Conservation (phyloP, 129 eudicot species). For the Cynara cardunculus region DNA sequence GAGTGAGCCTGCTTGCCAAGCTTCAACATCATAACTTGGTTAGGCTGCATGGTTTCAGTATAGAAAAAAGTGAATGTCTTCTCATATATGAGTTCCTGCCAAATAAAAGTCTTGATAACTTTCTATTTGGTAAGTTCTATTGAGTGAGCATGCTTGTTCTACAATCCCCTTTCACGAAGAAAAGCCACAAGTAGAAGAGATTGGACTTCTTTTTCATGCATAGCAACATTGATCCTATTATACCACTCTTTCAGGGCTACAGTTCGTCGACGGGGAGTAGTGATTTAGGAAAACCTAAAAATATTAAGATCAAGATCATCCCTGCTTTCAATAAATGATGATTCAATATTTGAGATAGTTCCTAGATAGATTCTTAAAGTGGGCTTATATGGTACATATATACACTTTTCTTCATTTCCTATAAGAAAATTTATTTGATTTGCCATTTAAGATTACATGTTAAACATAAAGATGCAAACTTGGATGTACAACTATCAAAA, state of each 20-base stretch:
- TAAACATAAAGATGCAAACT: background rate
- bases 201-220: background rate
- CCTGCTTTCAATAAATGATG: background rate
- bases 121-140: constrained; percentile 40
- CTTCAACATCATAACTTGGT: constrained; percentile 24
- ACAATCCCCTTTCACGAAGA: background rate
- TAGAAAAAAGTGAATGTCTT: constrained; percentile 53
- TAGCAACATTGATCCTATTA: background rate
- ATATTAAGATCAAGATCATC: background rate
- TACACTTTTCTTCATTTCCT: background rate
- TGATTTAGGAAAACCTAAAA: background rate
- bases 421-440: background rate
- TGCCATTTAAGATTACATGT: background rate
- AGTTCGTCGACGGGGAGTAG: background rate
- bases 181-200: background rate
- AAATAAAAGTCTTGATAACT: constrained; percentile 55
- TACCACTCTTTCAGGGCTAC: background rate
- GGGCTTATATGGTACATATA: background rate
- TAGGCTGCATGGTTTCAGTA: constrained; percentile 52
- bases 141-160: background rate
- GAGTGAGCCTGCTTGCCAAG: too few species aligned
- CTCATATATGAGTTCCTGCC: constrained; percentile 15
- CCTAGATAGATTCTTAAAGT: background rate
- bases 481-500: background rate
- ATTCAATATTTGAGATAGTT: background rate